phyloP scores from a whole-genome alignment of 169 alveolate genomes.

The Eimeria tenella region DNA sequence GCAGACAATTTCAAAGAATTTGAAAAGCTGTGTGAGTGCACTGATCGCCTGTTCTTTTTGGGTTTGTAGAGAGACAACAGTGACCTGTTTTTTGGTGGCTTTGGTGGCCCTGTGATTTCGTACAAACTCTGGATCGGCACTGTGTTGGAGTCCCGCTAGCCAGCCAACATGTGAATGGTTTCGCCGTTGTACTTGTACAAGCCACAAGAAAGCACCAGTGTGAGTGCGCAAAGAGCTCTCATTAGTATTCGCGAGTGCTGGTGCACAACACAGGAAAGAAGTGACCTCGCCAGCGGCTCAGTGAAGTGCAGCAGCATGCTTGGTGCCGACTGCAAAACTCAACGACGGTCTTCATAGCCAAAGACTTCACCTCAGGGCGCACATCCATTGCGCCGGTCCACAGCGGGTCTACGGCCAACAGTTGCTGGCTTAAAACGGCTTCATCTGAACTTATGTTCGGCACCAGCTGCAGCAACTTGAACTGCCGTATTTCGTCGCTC shows the following conservation, averaged over 20 bases:
- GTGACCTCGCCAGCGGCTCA: constrained; percentile 89
- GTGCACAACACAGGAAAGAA: constrained; percentile 89
- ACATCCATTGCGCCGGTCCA: constrained; percentile 94
- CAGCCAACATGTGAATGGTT: constrained; percentile 90
- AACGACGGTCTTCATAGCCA: constrained; percentile 84
- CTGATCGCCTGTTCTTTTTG: constrained; percentile 38
- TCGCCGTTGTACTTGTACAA: constrained; percentile 91
- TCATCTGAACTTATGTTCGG: constrained; percentile 60
- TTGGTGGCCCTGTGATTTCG: constrained; percentile 83
- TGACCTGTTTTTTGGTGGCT: background rate
- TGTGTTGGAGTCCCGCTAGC: constrained; percentile 93
- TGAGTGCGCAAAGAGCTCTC: constrained; percentile 91
- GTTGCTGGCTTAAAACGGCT: constrained; percentile 71
- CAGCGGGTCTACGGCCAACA: constrained; percentile 87
- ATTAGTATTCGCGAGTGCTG: constrained; percentile 88
- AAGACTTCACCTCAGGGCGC: constrained; percentile 88
- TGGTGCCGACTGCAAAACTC: constrained; percentile 83
- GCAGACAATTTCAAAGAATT: constrained; percentile 14
- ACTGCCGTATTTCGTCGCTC: constrained; percentile 78
- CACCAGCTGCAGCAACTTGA: constrained; percentile 32
- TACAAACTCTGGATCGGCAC: constrained; percentile 94
- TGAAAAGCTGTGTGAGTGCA: constrained; percentile 14
- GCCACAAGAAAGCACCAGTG: constrained; percentile 90
- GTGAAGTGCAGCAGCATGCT: constrained; percentile 89
- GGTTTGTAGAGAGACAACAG: background rate